Evolutionary conservation across 352 stramenopile genomes (phyloP).

Genomic region (Thraustochytrium sp.): DNA sequence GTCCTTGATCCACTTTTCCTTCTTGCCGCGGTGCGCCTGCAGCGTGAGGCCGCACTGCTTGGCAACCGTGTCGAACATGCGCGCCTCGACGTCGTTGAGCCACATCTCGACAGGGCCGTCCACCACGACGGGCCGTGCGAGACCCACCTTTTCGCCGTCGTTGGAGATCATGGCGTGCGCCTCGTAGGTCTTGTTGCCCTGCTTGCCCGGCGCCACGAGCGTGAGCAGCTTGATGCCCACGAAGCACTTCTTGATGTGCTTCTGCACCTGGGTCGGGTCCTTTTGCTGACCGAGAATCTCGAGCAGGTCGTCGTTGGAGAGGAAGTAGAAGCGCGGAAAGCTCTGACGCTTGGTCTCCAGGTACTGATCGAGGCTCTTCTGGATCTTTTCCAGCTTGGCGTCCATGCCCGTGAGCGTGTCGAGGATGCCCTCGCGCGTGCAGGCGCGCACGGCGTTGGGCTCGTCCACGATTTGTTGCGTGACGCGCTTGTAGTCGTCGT

Average conservation of each 20-base stretch:
- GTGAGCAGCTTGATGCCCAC: constrained; percentile 98
- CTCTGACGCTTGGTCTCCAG: constrained; percentile 90
- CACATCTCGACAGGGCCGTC: constrained; percentile 85
- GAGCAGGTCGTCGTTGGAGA: constrained; percentile 99
- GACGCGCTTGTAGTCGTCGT: constrained; percentile 94
- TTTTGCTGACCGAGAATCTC: constrained; percentile 98
- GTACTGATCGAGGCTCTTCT: constrained; percentile 98
- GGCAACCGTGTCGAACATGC: constrained; percentile 70
- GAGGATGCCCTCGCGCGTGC: constrained; percentile 59
- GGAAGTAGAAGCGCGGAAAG: constrained; percentile 98
- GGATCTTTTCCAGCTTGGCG: constrained; percentile 97
- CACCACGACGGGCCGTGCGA: constrained; percentile 84
- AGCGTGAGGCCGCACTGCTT: constrained; percentile 44
- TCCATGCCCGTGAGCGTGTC: constrained; percentile 80
- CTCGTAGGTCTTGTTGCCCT: constrained; percentile 51
- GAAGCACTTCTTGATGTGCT: constrained; percentile 85
- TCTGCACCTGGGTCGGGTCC: constrained; percentile 93
- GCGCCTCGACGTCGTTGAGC: constrained; percentile 90
- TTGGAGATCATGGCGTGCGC: constrained; percentile 89
- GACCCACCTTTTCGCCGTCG: constrained; percentile 93
- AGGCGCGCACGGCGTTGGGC: constrained; percentile 89
- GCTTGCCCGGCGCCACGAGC: constrained; percentile 84
- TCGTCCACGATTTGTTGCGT: constrained; percentile 95
- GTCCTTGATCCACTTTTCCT: constrained; percentile 92
- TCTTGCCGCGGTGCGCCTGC: constrained; percentile 54